Conservation (phyloP, 257 asterid genomes). For the Nicotiana tabacum region DNA sequence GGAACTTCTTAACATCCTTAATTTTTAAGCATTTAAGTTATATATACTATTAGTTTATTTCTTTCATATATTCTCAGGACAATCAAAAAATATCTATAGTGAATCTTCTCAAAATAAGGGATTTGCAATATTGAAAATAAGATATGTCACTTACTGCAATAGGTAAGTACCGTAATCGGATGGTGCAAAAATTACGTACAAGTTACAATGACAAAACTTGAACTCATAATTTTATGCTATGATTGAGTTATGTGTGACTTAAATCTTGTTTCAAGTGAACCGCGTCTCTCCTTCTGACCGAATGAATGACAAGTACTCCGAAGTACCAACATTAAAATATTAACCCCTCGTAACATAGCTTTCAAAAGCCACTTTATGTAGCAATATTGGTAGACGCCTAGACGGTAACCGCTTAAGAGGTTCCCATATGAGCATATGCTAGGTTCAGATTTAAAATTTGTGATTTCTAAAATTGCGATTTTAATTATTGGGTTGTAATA, state of each 20-base stretch:
- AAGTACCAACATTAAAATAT: background rate
- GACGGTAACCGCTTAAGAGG: background rate
- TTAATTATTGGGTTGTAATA: no score
- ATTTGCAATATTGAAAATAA: no score
- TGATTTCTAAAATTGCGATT: no score
- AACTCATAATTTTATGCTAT: background rate
- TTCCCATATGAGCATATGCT: background rate
- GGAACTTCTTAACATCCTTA: background rate
- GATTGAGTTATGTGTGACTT: background rate
- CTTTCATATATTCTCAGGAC: no score
- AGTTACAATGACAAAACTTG: no score
- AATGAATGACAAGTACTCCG: background rate
- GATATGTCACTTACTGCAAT: no score
- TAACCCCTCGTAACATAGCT: background rate
- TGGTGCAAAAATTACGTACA: no score
- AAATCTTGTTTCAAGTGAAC: background rate
- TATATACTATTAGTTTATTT: no score
- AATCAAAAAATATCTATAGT: no score
- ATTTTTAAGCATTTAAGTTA: background rate
- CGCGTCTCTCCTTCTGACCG: background rate
- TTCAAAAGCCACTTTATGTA: background rate
- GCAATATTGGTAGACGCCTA: background rate
- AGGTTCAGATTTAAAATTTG: no score
- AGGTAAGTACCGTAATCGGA: no score
- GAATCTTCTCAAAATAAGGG: no score